A percentile compares a stretch with the other conserved stretches of the same genome.
phyloP scores from a whole-genome alignment of 2,329 filamentous ascomycete species.

The Nigrospora osmanthi region DNA sequence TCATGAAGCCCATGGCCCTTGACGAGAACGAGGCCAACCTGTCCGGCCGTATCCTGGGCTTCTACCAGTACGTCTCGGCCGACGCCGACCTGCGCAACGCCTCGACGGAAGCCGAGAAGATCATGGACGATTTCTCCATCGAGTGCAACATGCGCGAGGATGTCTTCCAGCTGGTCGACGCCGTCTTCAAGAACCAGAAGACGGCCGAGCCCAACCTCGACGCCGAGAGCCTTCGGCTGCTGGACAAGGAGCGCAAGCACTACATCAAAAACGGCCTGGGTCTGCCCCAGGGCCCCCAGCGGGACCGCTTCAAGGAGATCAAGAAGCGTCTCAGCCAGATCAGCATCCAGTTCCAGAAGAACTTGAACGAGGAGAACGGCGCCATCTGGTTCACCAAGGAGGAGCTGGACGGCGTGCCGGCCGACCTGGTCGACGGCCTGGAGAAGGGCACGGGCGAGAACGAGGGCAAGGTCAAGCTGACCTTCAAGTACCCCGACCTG shows the following conservation, averaged over 20 bases:
- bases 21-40: constrained; percentile 61
- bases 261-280: constrained; percentile 72
- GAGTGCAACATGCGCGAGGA: constrained; percentile 78
- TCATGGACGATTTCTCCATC: constrained; percentile 70
- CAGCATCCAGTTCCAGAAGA: constrained; percentile 69
- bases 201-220: constrained; percentile 48
- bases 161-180: constrained; percentile 60
- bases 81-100: constrained; percentile 64
- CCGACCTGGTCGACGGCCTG: constrained; percentile 57
- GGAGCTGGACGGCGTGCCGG: constrained; percentile 67
- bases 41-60: constrained; percentile 59
- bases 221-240: constrained; percentile 60
- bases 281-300: constrained; percentile 59
- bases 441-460: constrained; percentile 67
- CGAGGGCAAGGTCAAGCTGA: constrained; percentile 66
- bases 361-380: constrained; percentile 76
- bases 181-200: constrained; percentile 48
- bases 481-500: constrained; percentile 78
- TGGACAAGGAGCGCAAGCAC: constrained; percentile 71
- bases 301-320: constrained; percentile 80
- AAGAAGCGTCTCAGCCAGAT: constrained; percentile 72
- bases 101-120: constrained; percentile 66
- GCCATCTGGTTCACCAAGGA: constrained; percentile 69
- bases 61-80: constrained; percentile 73
- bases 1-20: constrained; percentile 58